Evolutionary conservation across 306 rosid species (phyloP).

Genomic region (Luffa acutangula): DNA sequence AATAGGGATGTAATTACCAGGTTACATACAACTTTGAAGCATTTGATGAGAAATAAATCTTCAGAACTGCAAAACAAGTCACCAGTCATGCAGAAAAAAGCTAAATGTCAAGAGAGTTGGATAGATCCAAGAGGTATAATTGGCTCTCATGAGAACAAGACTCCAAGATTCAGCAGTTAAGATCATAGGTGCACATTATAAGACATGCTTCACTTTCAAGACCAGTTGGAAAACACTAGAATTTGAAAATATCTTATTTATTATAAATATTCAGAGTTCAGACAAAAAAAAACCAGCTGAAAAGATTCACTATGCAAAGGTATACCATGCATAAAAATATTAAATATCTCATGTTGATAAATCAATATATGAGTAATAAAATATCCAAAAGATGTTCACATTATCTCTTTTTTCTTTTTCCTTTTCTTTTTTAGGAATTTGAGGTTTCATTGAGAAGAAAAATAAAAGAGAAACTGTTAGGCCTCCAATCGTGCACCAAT

Average conservation of each 20-base stretch:
- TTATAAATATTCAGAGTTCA: not conserved
- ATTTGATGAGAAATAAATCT: not conserved
- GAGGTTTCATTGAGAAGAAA: too few relatives aligned
- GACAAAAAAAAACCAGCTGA: not conserved
- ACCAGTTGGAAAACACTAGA: not conserved
- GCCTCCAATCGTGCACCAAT: too few relatives aligned
- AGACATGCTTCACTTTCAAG: not conserved
- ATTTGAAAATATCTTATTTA: not conserved
- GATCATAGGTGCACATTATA: not conserved
- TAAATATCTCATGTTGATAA: not conserved
- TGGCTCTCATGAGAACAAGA: not conserved
- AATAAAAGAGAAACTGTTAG: too few relatives aligned
- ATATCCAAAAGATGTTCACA: not conserved
- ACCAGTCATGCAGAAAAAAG: not conserved
- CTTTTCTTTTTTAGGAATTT: too few relatives aligned
- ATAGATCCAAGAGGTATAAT: not conserved
- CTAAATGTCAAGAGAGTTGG: not conserved
- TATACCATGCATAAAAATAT: not conserved
- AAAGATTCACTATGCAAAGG: not conserved
- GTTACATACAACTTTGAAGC: not conserved
- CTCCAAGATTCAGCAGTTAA: not conserved
- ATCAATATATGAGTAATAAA: not conserved
- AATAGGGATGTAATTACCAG: conserved; percentile 7
- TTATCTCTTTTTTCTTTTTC: too few relatives aligned
- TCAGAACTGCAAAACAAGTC: not conserved